A percentile compares a stretch with the other conserved stretches of the same genome.
These are phyloP conservation scores for Hemisphaericaspora nanyangensis DNA, from an alignment of 805 yeast genomes.

Conservation along the genomic window DNA sequence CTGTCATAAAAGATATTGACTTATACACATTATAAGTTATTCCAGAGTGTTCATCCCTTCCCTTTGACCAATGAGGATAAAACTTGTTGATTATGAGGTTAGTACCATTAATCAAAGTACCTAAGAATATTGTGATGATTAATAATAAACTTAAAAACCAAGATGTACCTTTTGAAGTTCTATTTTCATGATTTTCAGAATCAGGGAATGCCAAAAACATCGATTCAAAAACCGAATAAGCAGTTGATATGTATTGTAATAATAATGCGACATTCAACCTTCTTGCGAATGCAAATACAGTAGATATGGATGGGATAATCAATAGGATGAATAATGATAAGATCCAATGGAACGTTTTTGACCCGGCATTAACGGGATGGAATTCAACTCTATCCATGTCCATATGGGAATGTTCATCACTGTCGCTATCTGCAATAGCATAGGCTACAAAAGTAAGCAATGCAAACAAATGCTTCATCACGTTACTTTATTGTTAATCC, in stretches of 20 bases:
- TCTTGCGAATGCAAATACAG: constrained; percentile 54
- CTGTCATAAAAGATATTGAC: constrained; percentile 42
- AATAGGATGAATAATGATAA: constrained; percentile 44
- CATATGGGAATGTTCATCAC: constrained; percentile 5
- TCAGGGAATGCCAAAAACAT: constrained; percentile 61
- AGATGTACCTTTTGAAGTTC: constrained; percentile 65
- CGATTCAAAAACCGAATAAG: constrained; percentile 55
- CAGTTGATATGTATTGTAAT: constrained; percentile 44
- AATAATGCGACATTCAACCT: constrained; percentile 41
- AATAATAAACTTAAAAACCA: constrained; percentile 53
- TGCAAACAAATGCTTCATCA: background rate
- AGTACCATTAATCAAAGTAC: constrained; percentile 53
- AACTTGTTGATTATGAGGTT: constrained; percentile 34
- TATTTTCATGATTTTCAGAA: constrained; percentile 59
- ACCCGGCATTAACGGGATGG: constrained; percentile 45
- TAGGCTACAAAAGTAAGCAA: background rate
- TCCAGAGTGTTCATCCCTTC: constrained; percentile 34
- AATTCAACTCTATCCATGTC: constrained; percentile 28
- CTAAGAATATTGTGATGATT: constrained; percentile 48
- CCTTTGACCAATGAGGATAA: constrained; percentile 24
- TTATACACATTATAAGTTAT: constrained; percentile 34
- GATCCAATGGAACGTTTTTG: constrained; percentile 67
- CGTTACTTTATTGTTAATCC: too few relatives aligned
- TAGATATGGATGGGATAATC: constrained; percentile 53
- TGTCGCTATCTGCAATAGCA: constrained; percentile 3